Evolutionary conservation across 148 eudicot species (phyloP).

Genomic region (Vaccinium macrocarpon): DNA sequence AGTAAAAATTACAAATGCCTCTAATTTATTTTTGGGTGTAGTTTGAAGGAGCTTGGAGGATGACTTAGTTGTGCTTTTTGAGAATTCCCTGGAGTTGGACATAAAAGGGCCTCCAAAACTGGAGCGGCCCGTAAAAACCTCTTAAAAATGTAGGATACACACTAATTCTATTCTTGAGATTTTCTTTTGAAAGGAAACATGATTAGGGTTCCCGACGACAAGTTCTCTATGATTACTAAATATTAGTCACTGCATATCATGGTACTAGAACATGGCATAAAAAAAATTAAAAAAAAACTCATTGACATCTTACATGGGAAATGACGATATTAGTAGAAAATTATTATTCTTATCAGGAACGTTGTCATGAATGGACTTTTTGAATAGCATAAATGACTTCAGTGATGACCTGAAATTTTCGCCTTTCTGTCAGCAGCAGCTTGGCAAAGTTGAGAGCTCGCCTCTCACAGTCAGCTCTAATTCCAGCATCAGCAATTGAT

Average conservation of each 20-base stretch:
- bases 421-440: conserved; percentile 64
- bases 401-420: conserved; percentile 42
- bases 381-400: conserved; percentile 60
- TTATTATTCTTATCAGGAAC: not conserved
- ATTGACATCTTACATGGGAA: not conserved
- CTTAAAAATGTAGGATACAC: no score
- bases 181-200: no score
- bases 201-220: no score
- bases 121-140: no score
- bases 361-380: conserved; percentile 21
- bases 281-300: not conserved
- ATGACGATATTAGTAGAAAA: not conserved
- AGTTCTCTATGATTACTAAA: not conserved
- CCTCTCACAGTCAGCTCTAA: conserved; percentile 79
- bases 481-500: conserved; percentile 52
- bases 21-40: no score
- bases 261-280: not conserved
- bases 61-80: no score
- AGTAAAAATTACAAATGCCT: no score
- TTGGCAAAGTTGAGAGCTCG: conserved; percentile 83
- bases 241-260: not conserved
- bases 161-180: no score
- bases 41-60: no score
- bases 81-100: no score
- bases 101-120: no score